phyloP scores from a whole-genome alignment of 257 asterid genomes.

The Jasminum sambac region DNA sequence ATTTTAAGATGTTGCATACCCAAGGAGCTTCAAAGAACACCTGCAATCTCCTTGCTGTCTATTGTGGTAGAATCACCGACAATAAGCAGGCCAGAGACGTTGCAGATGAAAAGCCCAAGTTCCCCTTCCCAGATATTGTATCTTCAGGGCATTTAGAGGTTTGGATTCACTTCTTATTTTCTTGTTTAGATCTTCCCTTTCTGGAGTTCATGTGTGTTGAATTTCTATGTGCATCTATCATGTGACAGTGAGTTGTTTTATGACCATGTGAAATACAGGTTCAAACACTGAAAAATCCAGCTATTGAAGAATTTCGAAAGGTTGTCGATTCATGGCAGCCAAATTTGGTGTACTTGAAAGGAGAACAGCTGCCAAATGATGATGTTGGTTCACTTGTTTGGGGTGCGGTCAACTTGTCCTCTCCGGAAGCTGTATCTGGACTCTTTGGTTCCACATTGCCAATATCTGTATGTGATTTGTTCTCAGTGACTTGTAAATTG shows the following conservation, averaged over 20 bases:
- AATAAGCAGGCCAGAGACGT: conserved; percentile 47
- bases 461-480: conserved; percentile 55
- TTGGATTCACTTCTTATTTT: conserved; percentile 21
- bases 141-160: conserved; percentile 96
- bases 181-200: background rate
- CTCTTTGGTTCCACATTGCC: conserved; percentile 64
- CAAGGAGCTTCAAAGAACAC: conserved; percentile 79
- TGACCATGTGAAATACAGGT: conserved; percentile 50
- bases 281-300: conserved; percentile 73
- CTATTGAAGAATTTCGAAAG: conserved; percentile 63
- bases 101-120: conserved; percentile 40
- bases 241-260: conserved; percentile 5
- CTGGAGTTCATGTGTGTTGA: background rate
- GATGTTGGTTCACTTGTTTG: conserved; percentile 62
- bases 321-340: conserved; percentile 77
- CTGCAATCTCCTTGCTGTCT: conserved; percentile 79
- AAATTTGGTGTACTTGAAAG: conserved; percentile 78
- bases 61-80: conserved; percentile 51
- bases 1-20: conserved; percentile 67
- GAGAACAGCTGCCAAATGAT: conserved; percentile 55
- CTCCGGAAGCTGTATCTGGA: conserved; percentile 60
- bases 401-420: conserved; percentile 65
- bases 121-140: conserved; percentile 66
- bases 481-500: conserved; percentile 14
- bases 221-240: background rate